Evolutionary conservation across 176 grass and related monocot genomes (phyloP).

Genomic region (Aegilops longissima): DNA sequence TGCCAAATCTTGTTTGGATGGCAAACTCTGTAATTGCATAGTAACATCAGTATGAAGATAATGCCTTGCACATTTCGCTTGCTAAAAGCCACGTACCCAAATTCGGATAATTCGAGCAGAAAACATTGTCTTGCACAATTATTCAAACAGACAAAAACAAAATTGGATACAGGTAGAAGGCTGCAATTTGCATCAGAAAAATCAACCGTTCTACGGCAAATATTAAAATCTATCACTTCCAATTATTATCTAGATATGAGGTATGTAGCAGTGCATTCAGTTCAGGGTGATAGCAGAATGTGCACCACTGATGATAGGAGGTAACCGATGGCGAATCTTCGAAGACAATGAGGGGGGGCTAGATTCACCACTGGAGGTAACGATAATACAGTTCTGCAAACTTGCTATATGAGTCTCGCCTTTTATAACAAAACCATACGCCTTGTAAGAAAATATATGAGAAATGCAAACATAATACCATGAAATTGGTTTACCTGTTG

Average conservation of each 20-base stretch:
- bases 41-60: no score
- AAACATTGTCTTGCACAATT: not conserved
- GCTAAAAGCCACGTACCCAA: not conserved
- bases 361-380: constrained; percentile 14
- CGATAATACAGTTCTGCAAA: constrained; percentile 77
- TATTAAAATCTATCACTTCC: not conserved
- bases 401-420: not conserved
- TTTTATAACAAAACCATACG: not conserved
- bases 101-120: constrained; percentile 15
- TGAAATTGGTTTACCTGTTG: constrained; percentile 56
- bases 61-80: not conserved
- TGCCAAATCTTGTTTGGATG: no score
- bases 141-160: not conserved
- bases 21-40: no score
- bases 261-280: constrained; percentile 91
- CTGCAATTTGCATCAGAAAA: not conserved
- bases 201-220: not conserved
- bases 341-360: no score
- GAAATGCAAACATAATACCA: not conserved
- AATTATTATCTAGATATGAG: constrained; percentile 24
- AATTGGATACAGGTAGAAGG: constrained; percentile 3
- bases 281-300: constrained; percentile 84
- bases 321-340: no score
- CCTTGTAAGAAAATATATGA: not conserved
- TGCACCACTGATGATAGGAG: constrained; percentile 75